Evolutionary conservation across 75 land plant species (phyloP).

Genomic region (Isoetes taiwanensis): DNA sequence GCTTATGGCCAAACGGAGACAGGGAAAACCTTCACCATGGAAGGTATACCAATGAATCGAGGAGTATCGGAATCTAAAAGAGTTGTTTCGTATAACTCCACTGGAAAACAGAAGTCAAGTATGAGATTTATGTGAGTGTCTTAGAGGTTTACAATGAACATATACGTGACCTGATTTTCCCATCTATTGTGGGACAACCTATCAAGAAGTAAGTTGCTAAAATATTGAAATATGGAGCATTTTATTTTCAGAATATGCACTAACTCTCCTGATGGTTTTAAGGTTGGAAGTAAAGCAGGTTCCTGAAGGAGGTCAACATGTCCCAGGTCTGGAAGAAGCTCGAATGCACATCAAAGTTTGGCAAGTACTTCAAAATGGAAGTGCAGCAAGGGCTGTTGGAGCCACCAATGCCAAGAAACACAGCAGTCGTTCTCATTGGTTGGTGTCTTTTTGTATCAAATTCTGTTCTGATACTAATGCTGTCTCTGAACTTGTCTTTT

Average conservation of each 20-base stretch:
- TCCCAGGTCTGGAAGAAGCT: constrained; percentile 88
- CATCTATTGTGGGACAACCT: constrained; percentile 36
- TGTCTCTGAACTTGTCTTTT: background rate
- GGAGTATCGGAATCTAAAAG: constrained; percentile 88
- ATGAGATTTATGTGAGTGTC: constrained; percentile 84
- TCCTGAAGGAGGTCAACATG: constrained; percentile 83
- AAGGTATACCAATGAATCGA: constrained; percentile 59
- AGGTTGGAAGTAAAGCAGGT: constrained; percentile 87
- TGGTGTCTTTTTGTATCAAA: constrained; percentile 1
- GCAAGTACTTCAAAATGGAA: constrained; percentile 87
- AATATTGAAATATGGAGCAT: no score
- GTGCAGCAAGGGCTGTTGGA: constrained; percentile 80
- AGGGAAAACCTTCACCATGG: constrained; percentile 98
- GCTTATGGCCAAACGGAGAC: constrained; percentile 99
- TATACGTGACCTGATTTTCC: constrained; percentile 64
- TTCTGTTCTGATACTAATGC: no score
- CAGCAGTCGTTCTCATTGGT: constrained; percentile 99
- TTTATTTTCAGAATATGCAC: background rate
- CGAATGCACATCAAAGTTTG: constrained; percentile 64
- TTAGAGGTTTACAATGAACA: constrained; percentile 97
- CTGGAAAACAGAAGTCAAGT: constrained; percentile 40
- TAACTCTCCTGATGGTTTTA: no score
- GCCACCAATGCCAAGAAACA: constrained; percentile 88
- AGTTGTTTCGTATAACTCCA: constrained; percentile 51
- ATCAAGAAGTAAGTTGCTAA: constrained; percentile 45